These are phyloP conservation scores for Ophiostoma triangulosporum DNA, from an alignment of 2,329 filamentous ascomycete species.

Conservation along the genomic window DNA sequence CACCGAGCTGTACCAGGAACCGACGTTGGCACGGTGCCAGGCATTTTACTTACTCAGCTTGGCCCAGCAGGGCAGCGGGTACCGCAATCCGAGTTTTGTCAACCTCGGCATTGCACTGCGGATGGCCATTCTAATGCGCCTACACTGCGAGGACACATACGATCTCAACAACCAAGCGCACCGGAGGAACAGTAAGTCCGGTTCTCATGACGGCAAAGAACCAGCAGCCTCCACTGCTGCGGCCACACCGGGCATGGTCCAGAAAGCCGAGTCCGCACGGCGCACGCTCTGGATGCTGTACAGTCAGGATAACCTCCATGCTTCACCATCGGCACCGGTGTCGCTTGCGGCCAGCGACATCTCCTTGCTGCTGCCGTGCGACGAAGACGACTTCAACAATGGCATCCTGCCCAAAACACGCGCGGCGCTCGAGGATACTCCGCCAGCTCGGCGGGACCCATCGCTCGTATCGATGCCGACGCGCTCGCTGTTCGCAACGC, in stretches of 20 bases:
- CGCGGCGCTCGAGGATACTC: slow-evolving; percentile 40
- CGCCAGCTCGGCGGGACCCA: slow-evolving; percentile 33
- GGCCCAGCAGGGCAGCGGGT: slow-evolving; percentile 42
- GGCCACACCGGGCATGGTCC: slow-evolving; percentile 19
- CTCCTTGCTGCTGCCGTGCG: slow-evolving; percentile 37
- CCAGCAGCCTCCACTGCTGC: background rate
- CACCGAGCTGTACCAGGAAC: slow-evolving; percentile 36
- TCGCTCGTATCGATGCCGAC: slow-evolving; percentile 27
- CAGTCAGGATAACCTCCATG: slow-evolving; percentile 44
- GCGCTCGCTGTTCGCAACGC: slow-evolving; percentile 39
- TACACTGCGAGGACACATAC: slow-evolving; percentile 44
- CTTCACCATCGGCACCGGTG: slow-evolving; percentile 36
- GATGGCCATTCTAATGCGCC: slow-evolving; percentile 40
- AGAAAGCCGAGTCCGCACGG: slow-evolving; percentile 41
- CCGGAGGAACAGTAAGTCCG: background rate
- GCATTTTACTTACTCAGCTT: slow-evolving; percentile 46
- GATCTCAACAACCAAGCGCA: slow-evolving; percentile 26
- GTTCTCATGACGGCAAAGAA: background rate
- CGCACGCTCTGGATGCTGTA: slow-evolving; percentile 48
- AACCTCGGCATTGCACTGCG: slow-evolving; percentile 43
- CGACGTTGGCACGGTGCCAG: slow-evolving; percentile 40
- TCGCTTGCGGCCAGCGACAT: slow-evolving; percentile 40
- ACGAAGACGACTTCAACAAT: slow-evolving; percentile 36
- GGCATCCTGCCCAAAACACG: slow-evolving; percentile 34
- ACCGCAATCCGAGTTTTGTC: slow-evolving; percentile 40